Conservation (phyloP, 441 rosid species). For the Capsella rubella region DNA sequence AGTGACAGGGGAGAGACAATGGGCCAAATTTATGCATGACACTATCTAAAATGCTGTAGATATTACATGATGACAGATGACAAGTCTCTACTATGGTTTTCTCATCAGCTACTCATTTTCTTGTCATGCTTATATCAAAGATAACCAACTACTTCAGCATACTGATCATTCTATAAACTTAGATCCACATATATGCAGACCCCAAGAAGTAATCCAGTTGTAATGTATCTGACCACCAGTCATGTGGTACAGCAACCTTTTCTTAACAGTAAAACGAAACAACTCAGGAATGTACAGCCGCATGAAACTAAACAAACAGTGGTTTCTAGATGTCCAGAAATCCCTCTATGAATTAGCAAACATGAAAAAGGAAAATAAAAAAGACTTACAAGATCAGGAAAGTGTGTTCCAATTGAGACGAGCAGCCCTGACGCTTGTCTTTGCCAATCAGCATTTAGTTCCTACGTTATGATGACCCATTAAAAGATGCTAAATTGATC, state of each 20-base stretch:
- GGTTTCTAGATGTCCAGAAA: slow-evolving; percentile 15
- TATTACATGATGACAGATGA: slow-evolving; percentile 21
- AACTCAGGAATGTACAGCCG: slow-evolving; percentile 23
- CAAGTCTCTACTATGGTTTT: slow-evolving; percentile 25
- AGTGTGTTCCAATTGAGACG: slow-evolving; percentile 89
- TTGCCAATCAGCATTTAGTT: slow-evolving; percentile 94
- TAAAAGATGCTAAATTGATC: slow-evolving; percentile 12
- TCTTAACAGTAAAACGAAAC: slow-evolving; percentile 24
- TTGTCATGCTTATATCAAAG: slow-evolving; percentile 22
- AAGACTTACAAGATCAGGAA: slow-evolving; percentile 92
- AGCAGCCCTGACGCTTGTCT: slow-evolving; percentile 87
- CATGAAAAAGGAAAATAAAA: not conserved
- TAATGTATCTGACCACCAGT: slow-evolving; percentile 20
- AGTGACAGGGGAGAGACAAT: slow-evolving; percentile 17
- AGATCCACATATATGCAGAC: slow-evolving; percentile 20
- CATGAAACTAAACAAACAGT: slow-evolving; percentile 23
- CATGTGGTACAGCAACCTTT: slow-evolving; percentile 16
- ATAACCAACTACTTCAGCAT: slow-evolving; percentile 33
- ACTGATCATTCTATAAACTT: slow-evolving; percentile 22
- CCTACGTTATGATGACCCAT: slow-evolving; percentile 55
- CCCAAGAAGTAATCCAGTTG: slow-evolving; percentile 14
- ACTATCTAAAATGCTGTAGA: slow-evolving; percentile 19
- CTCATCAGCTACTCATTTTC: slow-evolving; percentile 10
- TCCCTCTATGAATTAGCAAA: slow-evolving; percentile 1
- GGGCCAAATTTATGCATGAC: slow-evolving; percentile 15